phyloP scores from a whole-genome alignment of 768 basidiomycete genomes.

The Nidula microcarpa region DNA sequence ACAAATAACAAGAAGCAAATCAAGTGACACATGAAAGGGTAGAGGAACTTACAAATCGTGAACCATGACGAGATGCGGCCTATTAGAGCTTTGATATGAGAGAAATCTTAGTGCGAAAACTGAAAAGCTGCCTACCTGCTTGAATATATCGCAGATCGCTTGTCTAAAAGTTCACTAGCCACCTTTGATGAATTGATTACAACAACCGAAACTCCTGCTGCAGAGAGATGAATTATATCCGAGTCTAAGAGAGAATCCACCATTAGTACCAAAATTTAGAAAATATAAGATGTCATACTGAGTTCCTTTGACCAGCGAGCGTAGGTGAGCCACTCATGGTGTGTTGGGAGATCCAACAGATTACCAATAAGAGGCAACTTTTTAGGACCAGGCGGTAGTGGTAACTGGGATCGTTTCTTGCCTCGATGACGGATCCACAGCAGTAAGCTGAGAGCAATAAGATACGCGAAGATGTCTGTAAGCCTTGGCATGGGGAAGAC shows the following conservation, averaged over 20 bases:
- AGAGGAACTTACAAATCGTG: not conserved
- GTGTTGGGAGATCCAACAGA: not conserved
- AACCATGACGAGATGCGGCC: not conserved
- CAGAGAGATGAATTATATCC: conserved; percentile 18
- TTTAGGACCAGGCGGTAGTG: not conserved
- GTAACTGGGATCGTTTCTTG: too few relatives aligned
- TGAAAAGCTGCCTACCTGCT: conserved; percentile 10
- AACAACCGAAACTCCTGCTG: conserved; percentile 14
- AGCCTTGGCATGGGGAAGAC: too few relatives aligned
- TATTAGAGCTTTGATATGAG: not conserved
- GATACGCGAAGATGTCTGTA: too few relatives aligned
- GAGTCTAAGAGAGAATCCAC: conserved; percentile 7
- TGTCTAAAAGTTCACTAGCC: conserved; percentile 18
- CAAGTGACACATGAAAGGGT: too few relatives aligned
- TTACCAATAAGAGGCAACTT: not conserved
- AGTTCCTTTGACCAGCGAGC: not conserved
- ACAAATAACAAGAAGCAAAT: not conserved
- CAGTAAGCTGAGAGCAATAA: too few relatives aligned
- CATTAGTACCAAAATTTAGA: not conserved
- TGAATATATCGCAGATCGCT: conserved; percentile 14
- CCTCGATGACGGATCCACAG: too few relatives aligned
- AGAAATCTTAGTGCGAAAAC: not conserved
- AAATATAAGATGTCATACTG: not conserved
- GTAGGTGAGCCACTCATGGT: not conserved
- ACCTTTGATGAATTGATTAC: conserved; percentile 16